Evolutionary conservation across 768 basidiomycete species (phyloP).

Genomic region (Pulveroboletus frians): DNA sequence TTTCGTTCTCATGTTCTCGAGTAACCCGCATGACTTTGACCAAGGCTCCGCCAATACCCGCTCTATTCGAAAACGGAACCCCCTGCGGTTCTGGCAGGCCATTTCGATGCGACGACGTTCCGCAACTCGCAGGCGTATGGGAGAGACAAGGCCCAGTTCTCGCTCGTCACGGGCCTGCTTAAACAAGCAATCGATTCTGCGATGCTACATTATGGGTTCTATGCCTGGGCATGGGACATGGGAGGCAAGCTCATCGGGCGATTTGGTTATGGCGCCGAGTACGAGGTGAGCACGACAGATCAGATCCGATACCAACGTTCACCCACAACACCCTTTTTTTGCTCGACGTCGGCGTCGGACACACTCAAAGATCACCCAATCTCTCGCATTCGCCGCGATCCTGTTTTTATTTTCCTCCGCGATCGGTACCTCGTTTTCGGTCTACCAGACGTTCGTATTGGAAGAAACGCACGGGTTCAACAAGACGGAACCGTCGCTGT

Average conservation of each 20-base stretch:
- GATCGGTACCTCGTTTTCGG: constrained; percentile 67
- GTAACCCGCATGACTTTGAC: neutral
- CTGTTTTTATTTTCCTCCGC: constrained; percentile 62
- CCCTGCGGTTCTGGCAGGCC: constrained; percentile 60
- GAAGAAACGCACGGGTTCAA: constrained; percentile 98
- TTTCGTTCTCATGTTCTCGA: neutral
- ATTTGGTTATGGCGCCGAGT: constrained; percentile 62
- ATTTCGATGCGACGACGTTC: constrained; percentile 69
- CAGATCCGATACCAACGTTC: neutral
- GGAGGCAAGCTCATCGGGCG: constrained; percentile 47
- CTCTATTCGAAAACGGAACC: constrained; percentile 73
- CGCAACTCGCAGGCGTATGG: constrained; percentile 91
- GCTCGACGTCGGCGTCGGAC: neutral
- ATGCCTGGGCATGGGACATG: constrained; percentile 77
- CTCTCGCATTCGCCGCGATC: constrained; percentile 68
- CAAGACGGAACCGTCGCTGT: constrained; percentile 78
- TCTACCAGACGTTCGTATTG: constrained; percentile 88
- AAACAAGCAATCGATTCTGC: constrained; percentile 66
- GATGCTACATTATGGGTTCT: constrained; percentile 71
- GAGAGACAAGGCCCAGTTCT: constrained; percentile 82
- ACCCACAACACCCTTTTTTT: too few species aligned
- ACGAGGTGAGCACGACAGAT: constrained; percentile 48
- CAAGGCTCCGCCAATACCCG: constrained; percentile 72
- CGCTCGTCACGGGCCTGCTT: constrained; percentile 66
- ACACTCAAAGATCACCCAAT: constrained; percentile 60